Evolutionary conservation across 2,329 filamentous ascomycete genomes (phyloP), one percentile per base, ranked within the genome.

Genomic region (Aspergillus glaucus): DNA sequence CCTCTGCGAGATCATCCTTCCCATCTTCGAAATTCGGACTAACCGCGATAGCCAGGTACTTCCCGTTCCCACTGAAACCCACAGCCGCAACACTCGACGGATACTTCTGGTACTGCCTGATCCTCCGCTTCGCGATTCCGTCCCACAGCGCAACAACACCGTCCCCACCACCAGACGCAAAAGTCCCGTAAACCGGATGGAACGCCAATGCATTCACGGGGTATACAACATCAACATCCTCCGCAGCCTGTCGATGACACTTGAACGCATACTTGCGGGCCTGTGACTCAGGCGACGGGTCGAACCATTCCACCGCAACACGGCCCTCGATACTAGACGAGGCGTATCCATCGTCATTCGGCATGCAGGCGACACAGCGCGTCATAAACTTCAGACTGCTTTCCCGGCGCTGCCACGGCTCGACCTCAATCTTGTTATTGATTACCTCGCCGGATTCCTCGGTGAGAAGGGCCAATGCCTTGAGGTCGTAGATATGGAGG

Each of bases 231-330:
- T 95, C 91, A 24, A 79, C 82, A 44, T 82, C 82, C 40, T 79
- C 79, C 47, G 74, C 65, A 26, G 83, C 79, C 67, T 95, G 88
- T 4, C 93, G 82, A 71, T 98, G 93, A 71, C 93, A 98, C 71
- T 98, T 98, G 81, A 98, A 98, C 12, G 93, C 93, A 68, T 97
- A 98, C 69, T 96, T 97, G 57, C 91, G 82, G 36, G 87, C 86
- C 72, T 97, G 91, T 3, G 87, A 91, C 67, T 92, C 87, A 39
- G 83, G 76, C 4, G 84, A 88, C 14, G 93, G 88, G 64, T 97
- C 93, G 66, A 98, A 97, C 88, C 91, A 97, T 69, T 98, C 93
- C 1, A 98, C 93, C 0, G 91, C 92, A 2, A 98, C 90, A 59
- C 93, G 84, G 4, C 93, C 93, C 66, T 98, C 93, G 61, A 98